Conservation (phyloP, 2,329 filamentous ascomycete species). For the Seiridium cupressi region DNA sequence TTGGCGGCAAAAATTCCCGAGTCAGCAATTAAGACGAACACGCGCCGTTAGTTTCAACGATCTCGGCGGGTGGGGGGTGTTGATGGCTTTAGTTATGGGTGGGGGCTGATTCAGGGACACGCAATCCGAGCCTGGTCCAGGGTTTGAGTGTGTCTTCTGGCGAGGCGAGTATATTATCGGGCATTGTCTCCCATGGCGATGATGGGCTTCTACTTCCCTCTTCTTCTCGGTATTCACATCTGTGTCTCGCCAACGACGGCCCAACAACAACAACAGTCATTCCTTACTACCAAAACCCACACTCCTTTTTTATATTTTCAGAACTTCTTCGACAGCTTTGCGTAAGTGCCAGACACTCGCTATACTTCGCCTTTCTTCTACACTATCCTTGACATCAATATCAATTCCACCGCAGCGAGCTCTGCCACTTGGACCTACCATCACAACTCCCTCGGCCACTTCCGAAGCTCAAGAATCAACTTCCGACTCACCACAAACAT, state of each 20-base stretch:
- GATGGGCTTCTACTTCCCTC: neutral
- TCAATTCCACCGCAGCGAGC: neutral
- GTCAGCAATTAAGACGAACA: constrained; percentile 4
- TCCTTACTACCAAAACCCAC: neutral
- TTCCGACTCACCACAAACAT: neutral
- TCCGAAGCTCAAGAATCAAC: too few relatives aligned
- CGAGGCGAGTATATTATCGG: neutral
- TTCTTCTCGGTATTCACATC: constrained; percentile 2
- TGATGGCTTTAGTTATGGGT: neutral
- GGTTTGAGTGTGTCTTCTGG: neutral
- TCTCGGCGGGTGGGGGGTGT: neutral
- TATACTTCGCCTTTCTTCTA: neutral
- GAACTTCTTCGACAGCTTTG: neutral
- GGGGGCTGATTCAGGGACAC: neutral
- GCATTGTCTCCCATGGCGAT: neutral
- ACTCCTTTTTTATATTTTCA: neutral
- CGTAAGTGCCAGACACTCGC: neutral
- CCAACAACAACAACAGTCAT: neutral
- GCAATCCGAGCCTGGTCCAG: neutral
- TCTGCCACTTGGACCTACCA: neutral
- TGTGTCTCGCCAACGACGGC: neutral
- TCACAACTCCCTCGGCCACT: neutral
- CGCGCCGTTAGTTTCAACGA: constrained; percentile 5
- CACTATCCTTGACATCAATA: neutral
- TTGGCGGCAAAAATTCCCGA: neutral